Conservation (phyloP, 192 early-diverging fungal genomes). For the Gigaspora rosea region DNA sequence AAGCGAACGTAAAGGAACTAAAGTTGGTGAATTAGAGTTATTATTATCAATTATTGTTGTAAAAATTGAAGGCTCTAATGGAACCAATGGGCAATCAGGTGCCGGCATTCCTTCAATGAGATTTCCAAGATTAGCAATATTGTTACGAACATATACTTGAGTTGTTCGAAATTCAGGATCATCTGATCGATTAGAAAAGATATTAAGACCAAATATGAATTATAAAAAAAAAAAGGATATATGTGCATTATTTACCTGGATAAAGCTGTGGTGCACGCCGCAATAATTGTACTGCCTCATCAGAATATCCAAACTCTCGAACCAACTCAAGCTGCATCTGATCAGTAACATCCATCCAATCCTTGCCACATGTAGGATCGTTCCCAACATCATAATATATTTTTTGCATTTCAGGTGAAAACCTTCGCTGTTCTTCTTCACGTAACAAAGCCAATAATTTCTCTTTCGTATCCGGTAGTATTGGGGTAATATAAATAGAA, state of each 20-base stretch:
- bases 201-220: neutral
- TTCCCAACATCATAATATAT: slow-evolving; percentile 1
- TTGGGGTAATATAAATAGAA: slow-evolving; percentile 11
- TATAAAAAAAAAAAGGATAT: neutral
- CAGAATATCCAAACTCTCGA: slow-evolving; percentile 24
- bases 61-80: slow-evolving; percentile 11
- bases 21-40: neutral
- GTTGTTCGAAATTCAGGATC: too few relatives aligned
- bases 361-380: neutral
- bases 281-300: slow-evolving; percentile 30
- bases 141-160: too few relatives aligned
- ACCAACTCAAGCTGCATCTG: slow-evolving; percentile 24
- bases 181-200: slow-evolving; percentile 10
- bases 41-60: neutral
- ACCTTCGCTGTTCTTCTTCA: slow-evolving; percentile 20
- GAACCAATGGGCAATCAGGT: slow-evolving; percentile 25
- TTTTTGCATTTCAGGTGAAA: slow-evolving; percentile 30
- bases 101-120: slow-evolving; percentile 23
- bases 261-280: slow-evolving; percentile 28
- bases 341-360: slow-evolving; percentile 32
- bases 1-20: slow-evolving; percentile 21
- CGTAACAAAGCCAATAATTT: slow-evolving; percentile 15
- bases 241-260: neutral
- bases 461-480: slow-evolving; percentile 24
- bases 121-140: slow-evolving; percentile 21